Evolutionary conservation across 805 yeast species (phyloP).

Genomic region (Zygoascus bituminiphila): DNA sequence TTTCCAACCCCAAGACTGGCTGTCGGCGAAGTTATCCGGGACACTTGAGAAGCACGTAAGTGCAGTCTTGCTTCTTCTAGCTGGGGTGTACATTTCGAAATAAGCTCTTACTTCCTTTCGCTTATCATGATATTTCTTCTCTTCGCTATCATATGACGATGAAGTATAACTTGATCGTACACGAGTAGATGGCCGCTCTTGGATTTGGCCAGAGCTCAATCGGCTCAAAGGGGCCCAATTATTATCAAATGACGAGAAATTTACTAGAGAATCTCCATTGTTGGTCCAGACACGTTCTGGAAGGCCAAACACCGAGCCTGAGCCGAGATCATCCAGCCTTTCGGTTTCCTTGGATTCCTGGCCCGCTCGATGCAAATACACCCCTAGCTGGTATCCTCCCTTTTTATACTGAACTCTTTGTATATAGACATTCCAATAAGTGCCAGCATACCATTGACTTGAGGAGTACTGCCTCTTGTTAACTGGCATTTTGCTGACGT

Average conservation of each 20-base stretch:
- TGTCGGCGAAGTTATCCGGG: slow-evolving; percentile 44
- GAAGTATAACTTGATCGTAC: not conserved
- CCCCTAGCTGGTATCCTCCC: slow-evolving; percentile 45
- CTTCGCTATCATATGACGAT: not conserved
- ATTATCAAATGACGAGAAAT: not conserved
- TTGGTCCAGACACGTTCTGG: not conserved
- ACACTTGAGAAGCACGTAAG: slow-evolving; percentile 47
- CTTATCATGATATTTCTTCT: slow-evolving; percentile 35
- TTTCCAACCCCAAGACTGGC: slow-evolving; percentile 60
- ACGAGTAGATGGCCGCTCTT: not conserved
- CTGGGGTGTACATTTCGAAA: slow-evolving; percentile 48
- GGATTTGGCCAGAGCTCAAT: not conserved
- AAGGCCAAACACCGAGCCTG: not conserved
- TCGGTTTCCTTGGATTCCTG: slow-evolving; percentile 15
- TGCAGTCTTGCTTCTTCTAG: slow-evolving; percentile 37
- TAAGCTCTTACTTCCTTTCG: slow-evolving; percentile 40
- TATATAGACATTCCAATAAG: slow-evolving; percentile 49
- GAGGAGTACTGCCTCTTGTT: slow-evolving; percentile 44
- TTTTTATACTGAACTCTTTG: slow-evolving; percentile 38
- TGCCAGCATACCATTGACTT: slow-evolving; percentile 54
- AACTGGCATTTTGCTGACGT: slow-evolving; percentile 37
- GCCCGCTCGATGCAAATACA: slow-evolving; percentile 39
- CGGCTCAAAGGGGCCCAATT: not conserved
- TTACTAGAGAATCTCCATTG: not conserved
- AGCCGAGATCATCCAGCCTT: slow-evolving; percentile 16